Evolutionary conservation across 805 yeast genomes (phyloP), one percentile per base, ranked within the genome.

Genomic region (Diddensiella caesifluorescens): DNA sequence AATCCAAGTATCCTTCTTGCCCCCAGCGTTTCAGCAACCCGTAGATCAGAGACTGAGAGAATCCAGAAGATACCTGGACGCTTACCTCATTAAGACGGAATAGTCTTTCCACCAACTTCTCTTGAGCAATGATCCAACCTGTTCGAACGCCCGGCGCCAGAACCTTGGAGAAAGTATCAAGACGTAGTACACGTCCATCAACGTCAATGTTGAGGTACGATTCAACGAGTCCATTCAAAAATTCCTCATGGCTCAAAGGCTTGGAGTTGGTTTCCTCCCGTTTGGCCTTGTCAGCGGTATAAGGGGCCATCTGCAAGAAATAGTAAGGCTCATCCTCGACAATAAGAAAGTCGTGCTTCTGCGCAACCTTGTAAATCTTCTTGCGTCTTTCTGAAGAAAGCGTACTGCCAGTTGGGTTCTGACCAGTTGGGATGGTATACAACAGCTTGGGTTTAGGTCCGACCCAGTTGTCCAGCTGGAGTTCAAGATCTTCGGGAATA

Each of bases 281-380:
- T 22, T 47, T 51, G 30, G 52, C 58, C 52, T 64, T 56, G 37
- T 53, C 70, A 65, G 69, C 70, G 60, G 53, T 61, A 70, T 86
- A 92, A 37, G 73, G 60, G 46, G 83, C 90, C 95, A 90, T 87
- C 68, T 90, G 98, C 61, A 90, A 70, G 71, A 87, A 90, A 71
- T 86, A 90, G 77, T 90, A 90, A 42, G 98, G 98, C 67, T 92
- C 98, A 63, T 90, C 98, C 69, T 90, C 98, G 39, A 90, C 63
- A 52, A 90, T 80, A 42, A 90, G 56, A 60, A 90, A 73, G 66
- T 92, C 96, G 63, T 88, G 83, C 68, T 86, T 80, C 59, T 77
- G 80, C 26, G 95, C 90, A 48, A 90, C 60, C 47, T 75, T 73
- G 65, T 88, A 89, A 52, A 92, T 74, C 43, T 73, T 76, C 48